Evolutionary conservation across 2,329 filamentous ascomycete genomes (phyloP).

Genomic region (Lasiodiplodia sp.): DNA sequence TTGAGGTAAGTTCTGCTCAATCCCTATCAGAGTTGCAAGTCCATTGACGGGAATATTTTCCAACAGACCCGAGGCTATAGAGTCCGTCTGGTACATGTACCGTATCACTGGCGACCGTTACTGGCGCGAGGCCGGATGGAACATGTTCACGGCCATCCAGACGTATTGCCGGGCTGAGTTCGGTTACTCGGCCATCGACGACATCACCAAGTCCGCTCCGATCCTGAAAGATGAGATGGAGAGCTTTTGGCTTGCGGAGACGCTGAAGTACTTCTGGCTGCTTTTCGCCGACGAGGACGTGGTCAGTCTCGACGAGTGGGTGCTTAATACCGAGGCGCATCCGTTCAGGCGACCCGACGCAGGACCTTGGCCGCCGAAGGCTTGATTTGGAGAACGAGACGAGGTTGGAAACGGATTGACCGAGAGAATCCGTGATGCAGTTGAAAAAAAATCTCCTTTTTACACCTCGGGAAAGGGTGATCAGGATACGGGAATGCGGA

Average conservation of each 20-base stretch:
- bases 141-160: slow-evolving; percentile 73
- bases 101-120: slow-evolving; percentile 71
- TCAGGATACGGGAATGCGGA: too few species aligned
- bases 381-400: neutral
- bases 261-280: slow-evolving; percentile 72
- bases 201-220: slow-evolving; percentile 64
- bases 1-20: slow-evolving; percentile 54
- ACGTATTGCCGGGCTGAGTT: slow-evolving; percentile 66
- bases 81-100: slow-evolving; percentile 81
- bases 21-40: neutral
- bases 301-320: slow-evolving; percentile 70
- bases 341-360: slow-evolving; percentile 45
- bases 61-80: slow-evolving; percentile 73
- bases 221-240: slow-evolving; percentile 69
- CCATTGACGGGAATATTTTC: neutral
- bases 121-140: slow-evolving; percentile 75
- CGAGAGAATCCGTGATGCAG: too few species aligned
- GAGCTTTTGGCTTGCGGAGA: slow-evolving; percentile 77
- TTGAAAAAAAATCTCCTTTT: too few species aligned
- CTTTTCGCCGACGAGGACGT: slow-evolving; percentile 67
- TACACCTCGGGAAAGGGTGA: too few species aligned
- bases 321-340: slow-evolving; percentile 61
- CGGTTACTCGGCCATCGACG: slow-evolving; percentile 70
- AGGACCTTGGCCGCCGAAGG: neutral
- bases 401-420: too few species aligned